These are phyloP conservation scores for Colletotrichum noveboracense DNA, from an alignment of 2,329 filamentous ascomycete species.

Conservation along the genomic window DNA sequence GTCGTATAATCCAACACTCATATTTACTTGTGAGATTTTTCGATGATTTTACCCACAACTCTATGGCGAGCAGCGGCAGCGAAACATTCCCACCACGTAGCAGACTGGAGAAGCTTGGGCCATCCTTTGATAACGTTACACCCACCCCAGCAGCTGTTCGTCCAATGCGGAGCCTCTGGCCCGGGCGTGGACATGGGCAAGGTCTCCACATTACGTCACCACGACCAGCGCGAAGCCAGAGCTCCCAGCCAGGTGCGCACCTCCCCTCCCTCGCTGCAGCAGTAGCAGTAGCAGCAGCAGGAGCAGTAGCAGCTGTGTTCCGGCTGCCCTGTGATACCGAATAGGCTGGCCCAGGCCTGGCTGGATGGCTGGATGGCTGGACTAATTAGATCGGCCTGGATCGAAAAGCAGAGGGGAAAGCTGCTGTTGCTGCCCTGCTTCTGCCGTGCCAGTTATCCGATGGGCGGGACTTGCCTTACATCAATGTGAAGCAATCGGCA, in stretches of 20 bases:
- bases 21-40: background rate
- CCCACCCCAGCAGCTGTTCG: background rate
- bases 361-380: background rate
- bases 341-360: background rate
- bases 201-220: constrained; percentile 18
- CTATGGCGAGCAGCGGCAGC: background rate
- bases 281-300: background rate
- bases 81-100: background rate
- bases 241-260: constrained; percentile 1
- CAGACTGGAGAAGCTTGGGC: constrained; percentile 5
- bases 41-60: background rate
- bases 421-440: background rate
- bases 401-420: background rate
- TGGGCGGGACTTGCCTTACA: background rate
- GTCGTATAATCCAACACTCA: background rate
- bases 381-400: background rate
- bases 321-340: background rate
- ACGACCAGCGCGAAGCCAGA: background rate
- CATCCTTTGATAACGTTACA: background rate
- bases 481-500: constrained; percentile 8
- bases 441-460: background rate
- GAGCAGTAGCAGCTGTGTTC: background rate
- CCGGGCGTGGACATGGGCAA: background rate
- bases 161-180: constrained; percentile 15
- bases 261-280: background rate